Percentiles rank a stretch among this genome's conserved stretches.
phyloP scores from a whole-genome alignment of 495 filamentous ascomycete species.

The Extremus antarcticus region DNA sequence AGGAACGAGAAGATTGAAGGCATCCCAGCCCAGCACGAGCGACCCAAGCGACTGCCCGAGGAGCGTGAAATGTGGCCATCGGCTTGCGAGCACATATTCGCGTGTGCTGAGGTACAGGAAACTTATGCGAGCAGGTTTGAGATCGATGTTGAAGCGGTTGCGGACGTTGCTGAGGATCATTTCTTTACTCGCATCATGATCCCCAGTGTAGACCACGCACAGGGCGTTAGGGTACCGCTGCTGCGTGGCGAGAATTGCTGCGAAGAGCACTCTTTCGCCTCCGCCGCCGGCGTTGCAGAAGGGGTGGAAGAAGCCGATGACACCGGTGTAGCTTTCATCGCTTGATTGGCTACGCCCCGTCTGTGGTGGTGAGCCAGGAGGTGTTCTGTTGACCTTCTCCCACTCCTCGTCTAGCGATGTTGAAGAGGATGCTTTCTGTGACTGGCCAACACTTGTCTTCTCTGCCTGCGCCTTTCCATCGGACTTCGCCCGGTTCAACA shows the following conservation, averaged over 20 bases:
- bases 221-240: conserved; percentile 77
- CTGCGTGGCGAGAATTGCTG: conserved; percentile 85
- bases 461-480: conserved; percentile 46
- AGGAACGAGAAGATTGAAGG: conserved; percentile 81
- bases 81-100: conserved; percentile 68
- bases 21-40: conserved; percentile 75
- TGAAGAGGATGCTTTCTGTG: conserved; percentile 19
- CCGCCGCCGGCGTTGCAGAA: conserved; percentile 96
- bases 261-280: conserved; percentile 94
- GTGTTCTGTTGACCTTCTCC: conserved; percentile 60
- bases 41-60: conserved; percentile 85
- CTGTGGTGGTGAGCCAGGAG: conserved; percentile 29
- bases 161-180: conserved; percentile 67
- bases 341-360: neutral
- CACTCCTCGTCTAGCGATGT: conserved; percentile 54
- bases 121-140: conserved; percentile 70
- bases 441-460: conserved; percentile 11
- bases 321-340: conserved; percentile 48
- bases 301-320: conserved; percentile 94
- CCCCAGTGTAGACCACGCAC: conserved; percentile 88
- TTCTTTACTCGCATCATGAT: conserved; percentile 73
- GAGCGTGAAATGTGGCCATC: conserved; percentile 90
- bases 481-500: conserved; percentile 46
- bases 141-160: conserved; percentile 83
- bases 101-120: conserved; percentile 86